phyloP scores from a whole-genome alignment of 768 basidiomycete genomes.

The Lentinula aciculospora region DNA sequence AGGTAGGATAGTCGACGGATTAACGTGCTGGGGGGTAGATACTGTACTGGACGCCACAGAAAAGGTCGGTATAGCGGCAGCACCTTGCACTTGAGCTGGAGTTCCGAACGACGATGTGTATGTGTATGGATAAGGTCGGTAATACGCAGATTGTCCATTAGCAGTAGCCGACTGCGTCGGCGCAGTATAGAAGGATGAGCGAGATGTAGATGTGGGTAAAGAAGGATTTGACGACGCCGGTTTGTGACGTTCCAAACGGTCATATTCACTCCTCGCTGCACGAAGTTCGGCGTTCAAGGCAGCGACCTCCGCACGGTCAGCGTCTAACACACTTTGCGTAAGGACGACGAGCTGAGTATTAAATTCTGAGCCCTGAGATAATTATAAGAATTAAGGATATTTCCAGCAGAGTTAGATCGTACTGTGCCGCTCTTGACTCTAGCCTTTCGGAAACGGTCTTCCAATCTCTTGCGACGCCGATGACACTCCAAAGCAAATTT shows the following conservation, averaged over 20 bases:
- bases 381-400: not conserved
- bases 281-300: conserved; percentile 55
- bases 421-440: conserved; percentile 55
- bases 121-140: conserved; percentile 59
- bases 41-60: conserved; percentile 22
- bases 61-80: conserved; percentile 14
- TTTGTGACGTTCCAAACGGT: conserved; percentile 66
- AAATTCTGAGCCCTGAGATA: conserved; percentile 48
- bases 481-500: conserved; percentile 64
- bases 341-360: conserved; percentile 61
- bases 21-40: conserved; percentile 19
- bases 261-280: conserved; percentile 56
- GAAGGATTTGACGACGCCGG: conserved; percentile 40
- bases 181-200: conserved; percentile 23
- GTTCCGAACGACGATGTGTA: conserved; percentile 55
- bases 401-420: conserved; percentile 15
- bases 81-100: conserved; percentile 15
- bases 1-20: conserved; percentile 19
- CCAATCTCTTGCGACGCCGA: conserved; percentile 48
- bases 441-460: conserved; percentile 52
- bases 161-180: conserved; percentile 23
- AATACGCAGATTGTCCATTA: conserved; percentile 46
- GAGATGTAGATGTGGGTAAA: conserved; percentile 23
- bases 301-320: conserved; percentile 59
- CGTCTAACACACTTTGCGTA: conserved; percentile 58